A percentile compares a stretch with the other conserved stretches of the same genome.
phyloP scores from a whole-genome alignment of 2,329 filamentous ascomycete genomes.

The Botrytis aclada region DNA sequence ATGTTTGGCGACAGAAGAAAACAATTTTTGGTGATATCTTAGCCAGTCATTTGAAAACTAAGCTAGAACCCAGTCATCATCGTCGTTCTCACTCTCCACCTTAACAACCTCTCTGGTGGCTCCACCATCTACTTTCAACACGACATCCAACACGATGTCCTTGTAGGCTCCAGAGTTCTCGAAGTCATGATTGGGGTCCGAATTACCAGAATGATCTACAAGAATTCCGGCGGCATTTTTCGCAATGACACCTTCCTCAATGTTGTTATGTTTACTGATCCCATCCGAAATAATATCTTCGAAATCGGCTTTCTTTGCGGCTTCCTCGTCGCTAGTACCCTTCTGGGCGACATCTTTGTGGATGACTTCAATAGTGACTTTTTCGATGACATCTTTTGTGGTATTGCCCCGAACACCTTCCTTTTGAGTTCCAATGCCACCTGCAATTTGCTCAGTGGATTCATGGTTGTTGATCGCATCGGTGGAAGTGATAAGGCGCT shows the following conservation, averaged over 20 bases:
- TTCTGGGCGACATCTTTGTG: background rate
- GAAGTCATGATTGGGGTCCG: background rate
- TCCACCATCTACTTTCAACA: background rate
- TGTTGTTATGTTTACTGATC: rapidly evolving
- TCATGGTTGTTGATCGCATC: background rate
- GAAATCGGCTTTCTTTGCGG: rapidly evolving
- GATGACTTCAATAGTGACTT: background rate
- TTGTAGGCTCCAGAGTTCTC: background rate
- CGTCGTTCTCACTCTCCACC: background rate
- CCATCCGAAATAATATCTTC: rapidly evolving
- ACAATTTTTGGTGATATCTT: background rate
- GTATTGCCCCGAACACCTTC: background rate
- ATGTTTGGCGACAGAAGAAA: background rate
- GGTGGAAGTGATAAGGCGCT: background rate
- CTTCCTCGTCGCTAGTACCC: background rate
- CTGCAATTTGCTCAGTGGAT: background rate
- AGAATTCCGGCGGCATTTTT: rapidly evolving
- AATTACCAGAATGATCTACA: rapidly evolving
- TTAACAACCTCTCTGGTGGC: too few relatives aligned
- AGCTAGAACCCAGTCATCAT: background rate
- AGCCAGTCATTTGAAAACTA: rapidly evolving
- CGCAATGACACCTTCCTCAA: background rate
- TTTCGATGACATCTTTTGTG: background rate
- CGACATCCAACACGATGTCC: too few relatives aligned
- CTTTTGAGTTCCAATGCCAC: rapidly evolving